phyloP scores from a whole-genome alignment of 805 yeast species.

The Metschnikowia picachoensis region DNA sequence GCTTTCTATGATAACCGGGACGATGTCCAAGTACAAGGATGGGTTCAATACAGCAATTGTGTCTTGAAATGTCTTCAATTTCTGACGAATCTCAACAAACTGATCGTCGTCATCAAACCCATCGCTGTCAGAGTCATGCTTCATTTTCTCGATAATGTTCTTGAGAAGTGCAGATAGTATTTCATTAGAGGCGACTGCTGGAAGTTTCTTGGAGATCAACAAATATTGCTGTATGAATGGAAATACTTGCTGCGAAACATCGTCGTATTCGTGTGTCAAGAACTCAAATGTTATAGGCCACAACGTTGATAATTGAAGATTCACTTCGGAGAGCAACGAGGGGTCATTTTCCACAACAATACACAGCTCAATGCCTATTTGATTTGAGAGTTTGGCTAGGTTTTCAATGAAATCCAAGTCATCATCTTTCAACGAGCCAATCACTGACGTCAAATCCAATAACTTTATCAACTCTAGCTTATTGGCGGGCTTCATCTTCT shows the following conservation, averaged over 20 bases:
- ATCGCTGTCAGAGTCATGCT: constrained; percentile 71
- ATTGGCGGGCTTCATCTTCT: constrained; percentile 72
- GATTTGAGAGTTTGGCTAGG: constrained; percentile 68
- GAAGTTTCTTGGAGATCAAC: constrained; percentile 59
- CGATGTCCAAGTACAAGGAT: constrained; percentile 54
- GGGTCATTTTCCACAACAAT: constrained; percentile 54
- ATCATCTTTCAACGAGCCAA: constrained; percentile 40
- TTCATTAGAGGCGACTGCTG: constrained; percentile 35
- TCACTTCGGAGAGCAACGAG: constrained; percentile 33
- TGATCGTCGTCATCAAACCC: constrained; percentile 58
- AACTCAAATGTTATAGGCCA: constrained; percentile 72
- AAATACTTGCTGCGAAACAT: constrained; percentile 77
- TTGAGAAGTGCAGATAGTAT: constrained; percentile 61
- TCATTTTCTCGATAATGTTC: constrained; percentile 73
- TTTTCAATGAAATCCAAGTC: constrained; percentile 69
- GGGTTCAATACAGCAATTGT: constrained; percentile 60
- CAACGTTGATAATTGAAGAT: constrained; percentile 47
- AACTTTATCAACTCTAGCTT: constrained; percentile 67
- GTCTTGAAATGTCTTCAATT: constrained; percentile 78
- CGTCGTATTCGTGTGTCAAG: constrained; percentile 82
- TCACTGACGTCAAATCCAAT: constrained; percentile 59
- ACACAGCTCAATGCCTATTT: constrained; percentile 74
- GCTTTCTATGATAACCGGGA: constrained; percentile 54
- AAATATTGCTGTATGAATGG: constrained; percentile 76
- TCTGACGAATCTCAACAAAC: constrained; percentile 73